These are phyloP conservation scores for Benincasa hispida DNA, from an alignment of 306 rosid genomes.

Conservation along the genomic window DNA sequence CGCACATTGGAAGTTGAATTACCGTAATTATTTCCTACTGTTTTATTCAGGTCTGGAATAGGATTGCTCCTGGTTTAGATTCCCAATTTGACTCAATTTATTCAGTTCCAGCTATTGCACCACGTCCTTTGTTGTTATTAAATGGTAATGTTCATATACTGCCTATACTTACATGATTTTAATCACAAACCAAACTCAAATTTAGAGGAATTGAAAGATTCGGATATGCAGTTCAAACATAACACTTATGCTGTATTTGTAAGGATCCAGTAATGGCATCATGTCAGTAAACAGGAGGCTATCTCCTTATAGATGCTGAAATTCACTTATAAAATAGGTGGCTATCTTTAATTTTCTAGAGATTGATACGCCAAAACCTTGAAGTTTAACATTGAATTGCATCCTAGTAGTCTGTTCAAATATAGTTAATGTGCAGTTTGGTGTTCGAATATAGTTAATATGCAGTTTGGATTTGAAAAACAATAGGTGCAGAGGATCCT, in stretches of 20 bases:
- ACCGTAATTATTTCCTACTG: neutral
- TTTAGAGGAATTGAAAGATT: neutral
- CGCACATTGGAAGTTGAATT: slow-evolving; percentile 3
- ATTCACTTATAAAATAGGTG: neutral
- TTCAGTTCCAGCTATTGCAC: slow-evolving; percentile 59
- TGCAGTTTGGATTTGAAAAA: slow-evolving; percentile 12
- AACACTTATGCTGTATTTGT: neutral
- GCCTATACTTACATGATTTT: neutral
- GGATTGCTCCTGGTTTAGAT: slow-evolving; percentile 86
- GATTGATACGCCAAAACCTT: neutral
- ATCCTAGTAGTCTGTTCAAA: neutral
- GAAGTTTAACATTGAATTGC: neutral
- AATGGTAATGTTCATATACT: slow-evolving; percentile 36
- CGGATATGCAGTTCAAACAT: neutral
- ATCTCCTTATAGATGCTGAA: neutral
- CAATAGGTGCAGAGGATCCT: slow-evolving; percentile 72
- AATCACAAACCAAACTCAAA: neutral
- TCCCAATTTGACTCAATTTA: slow-evolving; percentile 59
- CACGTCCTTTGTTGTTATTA: slow-evolving; percentile 70
- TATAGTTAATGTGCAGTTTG: slow-evolving; percentile 12
- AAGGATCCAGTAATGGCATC: neutral
- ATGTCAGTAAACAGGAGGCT: neutral
- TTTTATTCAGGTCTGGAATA: slow-evolving; percentile 75
- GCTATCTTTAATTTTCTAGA: neutral
- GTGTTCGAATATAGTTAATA: slow-evolving; percentile 3